Percentiles rank a stretch among this genome's conserved stretches.
Conservation (phyloP, 2,329 filamentous ascomycete genomes). For the Neofusicoccum cordaticola region DNA sequence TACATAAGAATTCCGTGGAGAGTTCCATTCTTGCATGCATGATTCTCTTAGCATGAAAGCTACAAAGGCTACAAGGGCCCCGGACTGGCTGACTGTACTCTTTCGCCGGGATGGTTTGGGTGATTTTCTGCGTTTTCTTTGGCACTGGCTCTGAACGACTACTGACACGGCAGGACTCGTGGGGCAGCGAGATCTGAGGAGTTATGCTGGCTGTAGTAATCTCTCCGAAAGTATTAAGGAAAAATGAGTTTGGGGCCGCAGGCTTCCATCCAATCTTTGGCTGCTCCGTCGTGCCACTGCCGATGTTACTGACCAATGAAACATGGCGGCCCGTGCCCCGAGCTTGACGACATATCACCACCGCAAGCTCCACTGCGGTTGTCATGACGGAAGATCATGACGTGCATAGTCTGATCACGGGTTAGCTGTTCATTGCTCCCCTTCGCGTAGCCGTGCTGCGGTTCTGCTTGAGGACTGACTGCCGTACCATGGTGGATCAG, state of each 20-base stretch:
- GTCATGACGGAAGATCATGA: no score
- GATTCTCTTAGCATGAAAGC: background rate
- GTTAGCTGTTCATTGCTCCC: no score
- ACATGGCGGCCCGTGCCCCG: background rate
- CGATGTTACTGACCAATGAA: slow-evolving; percentile 2
- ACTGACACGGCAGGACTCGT: background rate
- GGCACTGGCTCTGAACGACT: background rate
- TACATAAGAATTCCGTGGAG: background rate
- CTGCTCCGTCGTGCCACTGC: slow-evolving; percentile 10
- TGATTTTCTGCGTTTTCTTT: slow-evolving; percentile 5
- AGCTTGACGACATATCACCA: slow-evolving; percentile 3
- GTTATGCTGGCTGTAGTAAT: slow-evolving; percentile 12
- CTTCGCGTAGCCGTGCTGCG: no score
- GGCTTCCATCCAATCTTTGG: slow-evolving; percentile 7
- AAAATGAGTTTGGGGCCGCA: background rate
- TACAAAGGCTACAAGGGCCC: background rate
- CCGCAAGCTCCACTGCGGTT: background rate
- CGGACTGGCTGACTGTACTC: background rate
- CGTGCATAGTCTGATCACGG: no score
- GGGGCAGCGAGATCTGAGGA: background rate
- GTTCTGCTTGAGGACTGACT: no score
- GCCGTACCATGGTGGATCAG: no score
- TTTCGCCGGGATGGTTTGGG: background rate
- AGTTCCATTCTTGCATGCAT: background rate
- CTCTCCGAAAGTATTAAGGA: slow-evolving; percentile 4